Base-by-base conservation (phyloP, 768 basidiomycete species). In the Psilocybe azurescens region DNA sequence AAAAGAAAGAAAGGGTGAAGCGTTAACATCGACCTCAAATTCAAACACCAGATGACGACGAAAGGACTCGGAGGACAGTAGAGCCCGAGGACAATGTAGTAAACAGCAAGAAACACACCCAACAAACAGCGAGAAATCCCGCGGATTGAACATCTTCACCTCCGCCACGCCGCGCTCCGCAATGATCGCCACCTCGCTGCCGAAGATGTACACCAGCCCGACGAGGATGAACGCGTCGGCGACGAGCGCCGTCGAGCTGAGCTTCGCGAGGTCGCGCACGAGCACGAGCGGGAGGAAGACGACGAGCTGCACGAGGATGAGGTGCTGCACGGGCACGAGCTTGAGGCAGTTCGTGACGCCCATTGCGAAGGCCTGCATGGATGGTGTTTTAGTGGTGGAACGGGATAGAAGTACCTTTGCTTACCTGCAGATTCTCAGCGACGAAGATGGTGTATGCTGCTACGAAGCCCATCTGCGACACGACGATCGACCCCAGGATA, bases 371-470 rank as follows among this genome's bases (percentile, higher is more conserved):
- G 95, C 90, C 81, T 94, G 24, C 24, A 24, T 24, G 24, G 2
- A 24, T 24, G 0, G 2, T 24, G 24, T 24, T 24, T 24, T 24
- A 24, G 24, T 24, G 24, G 24, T 24, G 24, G 24, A 24, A 24
- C 20, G 1, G n/a, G n/a, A n/a, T n/a, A 24, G 24, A 24, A 2
- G n/a, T n/a, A 2, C 24, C 2, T 24, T 20, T 20, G 24, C 38
- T 69, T 62, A 81, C 85, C 74, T 86, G 87, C 11, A 95, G 83
- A 72, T 96, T 97, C 77, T 96, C 87, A 1, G 96, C 90, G 47
- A 98, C 94, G 73, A 98, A 99, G 72, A 99, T 97, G 14, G 90
- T 94, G 74, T 99, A 99, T 11, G 95, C 95, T 38, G 86, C 72
- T 49, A 92, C 91, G 74, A 95, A 96, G 44, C 94, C 94, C 39